Conservation (phyloP, 495 filamentous ascomycete species). For the Astrothelium subdiscretum region DNA sequence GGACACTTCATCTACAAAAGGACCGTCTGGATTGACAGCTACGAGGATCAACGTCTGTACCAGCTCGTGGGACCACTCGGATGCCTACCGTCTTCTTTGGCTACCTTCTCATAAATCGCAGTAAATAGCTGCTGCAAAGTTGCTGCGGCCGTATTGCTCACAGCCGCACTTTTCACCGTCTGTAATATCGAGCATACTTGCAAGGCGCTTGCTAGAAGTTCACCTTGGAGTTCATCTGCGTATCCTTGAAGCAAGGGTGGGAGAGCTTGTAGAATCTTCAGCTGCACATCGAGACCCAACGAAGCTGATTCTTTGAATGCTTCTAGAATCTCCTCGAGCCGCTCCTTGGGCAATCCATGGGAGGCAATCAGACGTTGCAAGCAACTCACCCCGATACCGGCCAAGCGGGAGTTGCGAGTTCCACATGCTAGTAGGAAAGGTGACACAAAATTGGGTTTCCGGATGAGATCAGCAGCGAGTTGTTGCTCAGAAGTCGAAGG, state of each 20-base stretch:
- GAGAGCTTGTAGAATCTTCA: constrained; percentile 89
- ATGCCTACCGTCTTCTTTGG: constrained; percentile 60
- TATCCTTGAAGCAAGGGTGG: constrained; percentile 91
- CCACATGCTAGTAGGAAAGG: constrained; percentile 89
- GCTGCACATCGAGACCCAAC: constrained; percentile 72
- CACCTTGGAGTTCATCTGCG: constrained; percentile 64
- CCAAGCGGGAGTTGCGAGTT: constrained; percentile 79
- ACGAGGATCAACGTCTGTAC: not conserved
- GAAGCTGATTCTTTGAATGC: constrained; percentile 72
- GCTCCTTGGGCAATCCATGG: constrained; percentile 56
- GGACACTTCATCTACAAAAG: constrained; percentile 48
- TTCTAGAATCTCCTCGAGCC: constrained; percentile 72
- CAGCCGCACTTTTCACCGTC: constrained; percentile 77
- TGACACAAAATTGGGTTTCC: constrained; percentile 70
- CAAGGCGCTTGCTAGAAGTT: constrained; percentile 66
- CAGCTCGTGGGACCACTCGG: not conserved
- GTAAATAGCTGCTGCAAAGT: constrained; percentile 90
- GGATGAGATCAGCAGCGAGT: constrained; percentile 77
- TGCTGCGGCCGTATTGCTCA: constrained; percentile 88
- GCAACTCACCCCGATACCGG: constrained; percentile 72
- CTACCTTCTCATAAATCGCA: constrained; percentile 84
- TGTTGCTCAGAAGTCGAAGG: constrained; percentile 69
- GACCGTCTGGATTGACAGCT: constrained; percentile 29
- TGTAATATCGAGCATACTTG: constrained; percentile 87
- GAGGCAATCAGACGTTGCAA: constrained; percentile 79